Evolutionary conservation across 768 basidiomycete genomes (phyloP), one percentile per base, ranked within the genome.

Genomic region (Boletus vinaceobasis): DNA sequence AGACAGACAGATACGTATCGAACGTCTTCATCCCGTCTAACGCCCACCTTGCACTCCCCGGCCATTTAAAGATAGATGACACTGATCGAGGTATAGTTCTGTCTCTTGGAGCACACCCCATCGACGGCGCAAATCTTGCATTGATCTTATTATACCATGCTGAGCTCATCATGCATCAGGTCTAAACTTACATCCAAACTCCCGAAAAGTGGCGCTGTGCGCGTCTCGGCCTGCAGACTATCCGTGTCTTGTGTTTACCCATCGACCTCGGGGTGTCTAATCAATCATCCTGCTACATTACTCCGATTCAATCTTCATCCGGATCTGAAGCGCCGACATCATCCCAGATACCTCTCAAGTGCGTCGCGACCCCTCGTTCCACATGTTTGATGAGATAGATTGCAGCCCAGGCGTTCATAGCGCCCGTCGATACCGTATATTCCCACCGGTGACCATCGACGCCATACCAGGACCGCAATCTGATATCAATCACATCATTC

Each of bases 291-390:
- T 37, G 4, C 21, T 19, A 5, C 15, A 33, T 39, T 21, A 40
- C 14, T 32, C 7, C 21, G 8, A 19, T 47, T 43, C 21, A 21
- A 26, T 54, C 21, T 50, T 45, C n/a, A 19, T 39, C 36, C 38
- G 40, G 57, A 60, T 57, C 59, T 38, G 23, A 29, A 23, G 29
- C 35, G 5, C 27, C 35, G 27, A 26, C 23, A 23, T 15, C 26
- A 33, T 31, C 27, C n/a, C 33, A 21, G 26, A 43, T 7, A n/a
- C 36, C 50, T 52, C 60, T 52, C 63, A 64, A 62, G 48, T 64
- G 63, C 63, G 63, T 52, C 57, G 32, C 35, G 60, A 62, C 60
- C 48, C 56, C 37, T 39, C 47, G 48, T 58, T 64, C 15, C 63
- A 56, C 56, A 47, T 52, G 56, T 62, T 48, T 57, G 50, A 53